phyloP scores from a whole-genome alignment of 306 rosid species.

The Quercus suber region DNA sequence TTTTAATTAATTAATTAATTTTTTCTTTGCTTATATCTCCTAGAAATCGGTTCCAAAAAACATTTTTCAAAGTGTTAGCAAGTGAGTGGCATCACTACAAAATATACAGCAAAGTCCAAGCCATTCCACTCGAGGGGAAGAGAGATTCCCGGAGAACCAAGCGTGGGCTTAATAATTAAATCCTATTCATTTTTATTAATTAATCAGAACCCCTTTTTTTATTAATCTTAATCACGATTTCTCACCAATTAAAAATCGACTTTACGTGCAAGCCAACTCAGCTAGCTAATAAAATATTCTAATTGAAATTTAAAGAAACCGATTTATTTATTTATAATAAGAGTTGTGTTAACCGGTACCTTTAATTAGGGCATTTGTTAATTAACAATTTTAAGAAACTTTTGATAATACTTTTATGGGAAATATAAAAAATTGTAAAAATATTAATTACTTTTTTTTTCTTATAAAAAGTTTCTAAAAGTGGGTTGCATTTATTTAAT shows the following conservation, averaged over 20 bases:
- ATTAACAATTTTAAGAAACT: no score
- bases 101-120: constrained; percentile 29
- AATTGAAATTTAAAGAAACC: neutral
- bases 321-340: neutral
- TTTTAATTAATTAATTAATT: no score
- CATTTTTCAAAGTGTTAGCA: neutral
- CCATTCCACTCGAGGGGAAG: constrained; percentile 36
- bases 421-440: no score
- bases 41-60: neutral
- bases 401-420: fast-evolving
- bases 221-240: constrained; percentile 47
- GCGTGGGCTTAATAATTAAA: constrained; percentile 77
- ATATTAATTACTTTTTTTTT: no score
- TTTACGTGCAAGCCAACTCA: constrained; percentile 66
- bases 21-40: no score
- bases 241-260: constrained; percentile 27
- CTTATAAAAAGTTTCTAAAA: no score
- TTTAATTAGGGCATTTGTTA: no score
- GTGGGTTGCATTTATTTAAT: no score
- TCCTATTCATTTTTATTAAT: constrained; percentile 12
- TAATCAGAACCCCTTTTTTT: constrained; percentile 17
- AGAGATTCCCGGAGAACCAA: constrained; percentile 91
- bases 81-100: no score
- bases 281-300: constrained; percentile 11
- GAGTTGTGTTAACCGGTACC: no score